Evolutionary conservation across 805 yeast species (phyloP).

Genomic region (Ogataea siamensis): DNA sequence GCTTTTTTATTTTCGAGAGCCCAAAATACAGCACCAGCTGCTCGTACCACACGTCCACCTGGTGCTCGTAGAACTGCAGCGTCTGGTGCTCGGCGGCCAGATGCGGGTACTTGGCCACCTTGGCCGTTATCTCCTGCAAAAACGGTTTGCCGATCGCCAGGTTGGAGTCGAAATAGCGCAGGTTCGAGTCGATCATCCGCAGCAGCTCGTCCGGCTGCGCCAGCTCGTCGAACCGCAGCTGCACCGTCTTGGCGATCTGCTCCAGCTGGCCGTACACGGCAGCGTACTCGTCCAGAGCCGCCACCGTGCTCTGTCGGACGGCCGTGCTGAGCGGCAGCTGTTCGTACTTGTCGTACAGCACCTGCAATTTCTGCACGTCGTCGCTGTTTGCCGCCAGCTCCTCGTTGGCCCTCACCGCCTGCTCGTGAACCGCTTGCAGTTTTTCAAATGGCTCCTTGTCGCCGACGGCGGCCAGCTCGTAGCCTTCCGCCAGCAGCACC

Average conservation of each 20-base stretch:
- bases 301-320: constrained; percentile 50
- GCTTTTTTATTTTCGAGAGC: constrained; percentile 15
- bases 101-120: constrained; percentile 13
- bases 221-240: constrained; percentile 5
- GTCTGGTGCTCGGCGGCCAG: constrained; percentile 7
- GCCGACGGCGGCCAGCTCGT: constrained; percentile 12
- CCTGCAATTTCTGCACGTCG: constrained; percentile 11
- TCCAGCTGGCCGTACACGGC: constrained; percentile 44
- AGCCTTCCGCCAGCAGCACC: constrained; percentile 27
- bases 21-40: constrained; percentile 12
- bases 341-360: constrained; percentile 14
- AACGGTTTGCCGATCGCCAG: constrained; percentile 5
- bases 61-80: constrained; percentile 10
- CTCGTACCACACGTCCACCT: constrained; percentile 19
- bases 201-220: constrained; percentile 20
- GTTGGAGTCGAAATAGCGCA: constrained; percentile 10
- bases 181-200: constrained; percentile 15
- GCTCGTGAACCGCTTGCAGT: constrained; percentile 16
- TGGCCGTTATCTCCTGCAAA: constrained; percentile 13
- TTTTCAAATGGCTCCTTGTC: constrained; percentile 17
- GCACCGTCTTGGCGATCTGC: constrained; percentile 9
- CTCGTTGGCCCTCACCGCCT: constrained; percentile 17
- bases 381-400: constrained; percentile 7
- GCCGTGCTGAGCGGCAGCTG: constrained; percentile 17
- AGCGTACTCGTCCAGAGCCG: constrained; percentile 71